Base-by-base conservation (phyloP, 1,284 basidiomycete species). In the Cutaneotrichosporon cavernicola region DNA sequence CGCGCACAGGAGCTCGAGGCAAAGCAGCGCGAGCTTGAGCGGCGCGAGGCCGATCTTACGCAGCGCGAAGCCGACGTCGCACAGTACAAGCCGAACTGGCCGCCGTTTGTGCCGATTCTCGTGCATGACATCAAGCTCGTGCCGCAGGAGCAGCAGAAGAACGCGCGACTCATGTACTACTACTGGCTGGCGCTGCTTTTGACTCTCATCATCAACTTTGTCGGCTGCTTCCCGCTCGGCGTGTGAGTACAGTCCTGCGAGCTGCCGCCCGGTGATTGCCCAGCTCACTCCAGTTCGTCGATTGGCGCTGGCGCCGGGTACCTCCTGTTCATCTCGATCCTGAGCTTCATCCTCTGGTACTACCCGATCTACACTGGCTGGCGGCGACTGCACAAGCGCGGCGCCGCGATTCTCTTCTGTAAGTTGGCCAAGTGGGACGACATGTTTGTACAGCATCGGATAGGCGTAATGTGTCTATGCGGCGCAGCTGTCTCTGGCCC, bases 321-420 rank as follows among this genome's bases (percentile, higher is more conserved):
- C 77, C 70, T 95, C 51, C 84, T 91, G 58, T 83, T 97, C 66
- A 96, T 99, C 75, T 82, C 87, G 7, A 81, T 87, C 52, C 80
- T 88, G 52, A 93, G 92, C 40, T 97, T 97, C 83, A 83, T 96
- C 69, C 84, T 92, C 62, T 97, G 94, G 93, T 94, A 93, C 79
- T 87, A 91, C 73, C 95, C 96, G 2, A 90, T 96, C 75, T 98
- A 98, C 84, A 95, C 96, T 73, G 95, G 91, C 56, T 94, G 93
- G 83, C 92, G 93, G 89, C 96, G 97, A 85, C 92, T 89, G 40
- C 76, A 78, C 83, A 79, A 67, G 61, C 64, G 69, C 51, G 74
- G 72, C 49, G 73, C 80, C 68, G 80, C 79, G 26, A 76, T 82
- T 69, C 82, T 82, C 69, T 81, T 82, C 73, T 82, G 78, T 79